Evolutionary conservation across 2,329 filamentous ascomycete genomes (phyloP), one percentile per base, ranked within the genome.

Genomic region (Orbilia blumenaviensis): DNA sequence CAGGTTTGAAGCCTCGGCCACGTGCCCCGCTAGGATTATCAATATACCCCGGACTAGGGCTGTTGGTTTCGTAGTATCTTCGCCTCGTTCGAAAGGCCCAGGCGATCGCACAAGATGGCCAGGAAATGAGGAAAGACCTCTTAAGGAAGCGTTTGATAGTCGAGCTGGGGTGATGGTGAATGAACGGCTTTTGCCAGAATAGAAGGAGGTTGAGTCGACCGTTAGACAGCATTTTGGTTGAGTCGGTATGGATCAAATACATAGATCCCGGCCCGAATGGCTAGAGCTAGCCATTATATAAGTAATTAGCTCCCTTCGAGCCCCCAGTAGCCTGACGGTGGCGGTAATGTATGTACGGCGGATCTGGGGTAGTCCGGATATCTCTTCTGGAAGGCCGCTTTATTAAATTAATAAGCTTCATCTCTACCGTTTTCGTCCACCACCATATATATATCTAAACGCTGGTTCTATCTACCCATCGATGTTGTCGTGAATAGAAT

Each of bases 1-100:
- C 23, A 68, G 58, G 56, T 34, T 60, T 18, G 60, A 64, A 76
- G 72, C 50, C 46, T 76, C 63, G 32, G 63, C 46, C 71, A 76
- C 71, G 71, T 76, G 64, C 71, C 38, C 46, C 46, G 18, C 64
- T 61, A 64, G 58, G 71, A 56, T n/a, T 67, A 23, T 56, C 32
- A 16, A 56, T 56, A 56, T 56, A 56, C 18, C 52, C 52, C 52
- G 18, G 52, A 18, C 41, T 44, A 46, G 36, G 14, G 16, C n/a
- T n/a, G n/a, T n/a, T n/a, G n/a, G n/a, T n/a, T n/a, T n/a, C n/a
- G n/a, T n/a, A n/a, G n/a, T 29, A 29, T 50, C 41, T 25, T 41
- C 42, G 38, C 29, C 44, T 27, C 32, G 61, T 66, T 60, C 42
- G 8, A 44, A 42, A 3, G 56, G 16, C 32, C 32, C 16, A 4